Evolutionary conservation across 495 filamentous ascomycete genomes (phyloP).

Genomic region (Xanthoparmelia taractica): DNA sequence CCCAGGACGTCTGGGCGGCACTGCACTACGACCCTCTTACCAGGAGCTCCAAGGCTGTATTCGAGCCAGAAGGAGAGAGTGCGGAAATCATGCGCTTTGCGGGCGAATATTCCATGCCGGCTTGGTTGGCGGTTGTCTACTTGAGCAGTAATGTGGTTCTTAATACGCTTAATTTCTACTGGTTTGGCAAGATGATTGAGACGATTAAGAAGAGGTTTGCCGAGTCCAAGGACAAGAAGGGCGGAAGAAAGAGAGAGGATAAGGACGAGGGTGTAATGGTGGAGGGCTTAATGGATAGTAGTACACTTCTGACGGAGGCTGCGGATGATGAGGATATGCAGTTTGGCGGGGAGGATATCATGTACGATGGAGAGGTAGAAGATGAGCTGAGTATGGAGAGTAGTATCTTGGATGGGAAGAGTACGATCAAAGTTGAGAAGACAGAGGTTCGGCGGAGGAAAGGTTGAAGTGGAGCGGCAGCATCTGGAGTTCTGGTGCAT

Average conservation of each 20-base stretch:
- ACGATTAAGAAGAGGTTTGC: constrained; percentile 84
- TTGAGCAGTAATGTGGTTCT: constrained; percentile 68
- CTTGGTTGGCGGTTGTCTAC: constrained; percentile 75
- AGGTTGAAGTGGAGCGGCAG: neutral
- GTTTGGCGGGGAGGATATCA: constrained; percentile 21
- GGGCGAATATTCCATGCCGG: constrained; percentile 50
- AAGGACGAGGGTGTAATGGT: constrained; percentile 29
- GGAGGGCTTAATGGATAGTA: constrained; percentile 23
- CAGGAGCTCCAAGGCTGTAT: constrained; percentile 1
- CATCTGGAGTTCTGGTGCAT: neutral
- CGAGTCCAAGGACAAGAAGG: constrained; percentile 24
- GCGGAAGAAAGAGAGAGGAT: constrained; percentile 26
- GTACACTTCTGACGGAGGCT: constrained; percentile 18
- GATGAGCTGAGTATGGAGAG: neutral
- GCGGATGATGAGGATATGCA: constrained; percentile 27
- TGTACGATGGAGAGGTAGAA: neutral
- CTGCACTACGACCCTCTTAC: constrained; percentile 31
- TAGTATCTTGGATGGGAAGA: constrained; percentile 13
- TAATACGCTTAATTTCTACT: constrained; percentile 86
- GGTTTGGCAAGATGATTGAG: constrained; percentile 96
- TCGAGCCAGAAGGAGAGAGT: constrained; percentile 12
- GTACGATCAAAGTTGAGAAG: constrained; percentile 15
- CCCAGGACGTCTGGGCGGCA: constrained; percentile 69
- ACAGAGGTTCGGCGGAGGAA: constrained; percentile 22
- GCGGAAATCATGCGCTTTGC: constrained; percentile 47